Evolutionary conservation across 768 basidiomycete genomes (phyloP).

Genomic region (Galerina sulciceps): DNA sequence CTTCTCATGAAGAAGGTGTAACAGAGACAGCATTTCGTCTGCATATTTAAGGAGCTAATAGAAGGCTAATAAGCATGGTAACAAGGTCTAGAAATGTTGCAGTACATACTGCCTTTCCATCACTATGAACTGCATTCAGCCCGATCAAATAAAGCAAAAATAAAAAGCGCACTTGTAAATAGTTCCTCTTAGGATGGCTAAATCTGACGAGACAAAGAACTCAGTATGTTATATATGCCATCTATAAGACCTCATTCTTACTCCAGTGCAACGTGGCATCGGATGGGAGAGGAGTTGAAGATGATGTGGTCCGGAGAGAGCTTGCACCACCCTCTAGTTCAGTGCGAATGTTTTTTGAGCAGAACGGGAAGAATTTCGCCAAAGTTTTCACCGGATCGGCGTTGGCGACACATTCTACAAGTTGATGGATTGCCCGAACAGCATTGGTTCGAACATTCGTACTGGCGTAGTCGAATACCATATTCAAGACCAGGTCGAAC

Average conservation of each 20-base stretch:
- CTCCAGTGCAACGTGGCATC: slow-evolving; percentile 92
- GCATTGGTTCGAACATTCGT: slow-evolving; percentile 84
- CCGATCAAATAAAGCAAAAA: not conserved
- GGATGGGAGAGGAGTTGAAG: slow-evolving; percentile 69
- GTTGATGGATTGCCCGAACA: slow-evolving; percentile 83
- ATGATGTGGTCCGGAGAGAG: slow-evolving; percentile 71
- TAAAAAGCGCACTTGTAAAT: slow-evolving; percentile 67
- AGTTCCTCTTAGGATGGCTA: slow-evolving; percentile 79
- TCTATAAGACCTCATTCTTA: slow-evolving; percentile 36
- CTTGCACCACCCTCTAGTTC: slow-evolving; percentile 89
- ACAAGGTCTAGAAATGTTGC: not conserved
- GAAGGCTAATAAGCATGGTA: slow-evolving; percentile 5
- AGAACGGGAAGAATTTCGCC: slow-evolving; percentile 78
- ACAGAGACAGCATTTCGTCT: slow-evolving; percentile 60
- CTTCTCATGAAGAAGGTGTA: slow-evolving; percentile 69
- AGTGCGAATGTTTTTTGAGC: slow-evolving; percentile 64
- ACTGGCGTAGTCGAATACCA: slow-evolving; percentile 84
- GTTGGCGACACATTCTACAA: slow-evolving; percentile 86
- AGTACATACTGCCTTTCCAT: slow-evolving; percentile 62
- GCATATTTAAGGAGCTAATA: slow-evolving; percentile 67
- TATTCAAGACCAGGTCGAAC: slow-evolving; percentile 80
- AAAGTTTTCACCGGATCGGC: slow-evolving; percentile 79
- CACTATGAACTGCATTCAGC: slow-evolving; percentile 33
- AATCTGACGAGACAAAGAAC: slow-evolving; percentile 43
- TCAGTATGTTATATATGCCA: not conserved